phyloP scores from a whole-genome alignment of 2,329 filamentous ascomycete species.

The Apiospora hydei region DNA sequence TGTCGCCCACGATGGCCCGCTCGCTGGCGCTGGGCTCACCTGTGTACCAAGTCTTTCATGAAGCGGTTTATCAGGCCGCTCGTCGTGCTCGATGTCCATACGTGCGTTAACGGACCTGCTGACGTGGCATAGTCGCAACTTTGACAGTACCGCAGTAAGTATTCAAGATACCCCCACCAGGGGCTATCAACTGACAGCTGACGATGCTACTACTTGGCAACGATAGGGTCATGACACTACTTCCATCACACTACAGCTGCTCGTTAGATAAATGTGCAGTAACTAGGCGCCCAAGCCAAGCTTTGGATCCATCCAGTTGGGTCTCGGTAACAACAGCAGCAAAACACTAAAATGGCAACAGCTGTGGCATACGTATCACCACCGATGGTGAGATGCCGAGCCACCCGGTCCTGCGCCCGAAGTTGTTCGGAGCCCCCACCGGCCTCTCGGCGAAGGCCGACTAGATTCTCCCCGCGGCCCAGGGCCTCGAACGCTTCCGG shows the following conservation, averaged over 20 bases:
- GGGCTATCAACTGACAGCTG: no score
- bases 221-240: no score
- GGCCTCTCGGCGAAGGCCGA: constrained; percentile 19
- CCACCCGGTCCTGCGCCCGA: constrained; percentile 27
- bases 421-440: constrained; percentile 25
- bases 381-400: constrained; percentile 44
- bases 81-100: constrained; percentile 32
- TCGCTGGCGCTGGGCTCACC: constrained; percentile 24
- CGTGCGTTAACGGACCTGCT: constrained; percentile 34
- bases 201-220: no score
- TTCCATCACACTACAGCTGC: no score
- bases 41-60: constrained; percentile 30
- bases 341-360: no score
- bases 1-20: neutral
- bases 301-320: no score
- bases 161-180: no score
- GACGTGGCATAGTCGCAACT: constrained; percentile 35
- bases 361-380: constrained; percentile 45
- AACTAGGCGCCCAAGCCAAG: no score
- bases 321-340: no score
- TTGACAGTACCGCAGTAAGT: constrained; percentile 35
- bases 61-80: constrained; percentile 32
- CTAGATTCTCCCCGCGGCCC: neutral
- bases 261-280: no score
- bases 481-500: neutral